phyloP scores from a whole-genome alignment of 352 stramenopile genomes.

The Pythium biforme region DNA sequence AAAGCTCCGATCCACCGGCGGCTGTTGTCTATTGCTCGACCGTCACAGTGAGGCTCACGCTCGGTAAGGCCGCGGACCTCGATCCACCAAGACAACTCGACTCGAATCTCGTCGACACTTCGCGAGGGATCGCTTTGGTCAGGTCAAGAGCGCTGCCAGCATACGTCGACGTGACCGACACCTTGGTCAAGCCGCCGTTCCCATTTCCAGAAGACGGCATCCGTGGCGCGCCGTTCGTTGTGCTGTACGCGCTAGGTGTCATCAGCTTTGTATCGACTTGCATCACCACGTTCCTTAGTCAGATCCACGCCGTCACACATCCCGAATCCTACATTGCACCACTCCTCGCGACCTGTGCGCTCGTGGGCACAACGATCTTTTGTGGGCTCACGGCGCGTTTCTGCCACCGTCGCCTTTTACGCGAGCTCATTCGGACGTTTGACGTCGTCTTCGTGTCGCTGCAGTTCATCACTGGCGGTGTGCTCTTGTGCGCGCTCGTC shows the following conservation, averaged over 20 bases:
- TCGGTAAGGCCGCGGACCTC: conserved; percentile 2
- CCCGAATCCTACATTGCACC: background rate
- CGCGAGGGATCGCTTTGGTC: conserved; percentile 6
- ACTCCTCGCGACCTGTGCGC: conserved; percentile 4
- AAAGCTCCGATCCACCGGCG: background rate
- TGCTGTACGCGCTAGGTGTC: conserved; percentile 19
- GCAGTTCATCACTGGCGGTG: conserved; percentile 12
- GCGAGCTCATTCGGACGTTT: conserved; percentile 22
- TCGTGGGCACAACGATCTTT: conserved; percentile 21
- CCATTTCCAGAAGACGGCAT: conserved; percentile 6
- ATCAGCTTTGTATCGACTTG: conserved; percentile 20
- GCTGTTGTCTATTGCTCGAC: conserved; percentile 23
- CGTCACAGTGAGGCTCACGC: conserved; percentile 19
- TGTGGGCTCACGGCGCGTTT: conserved; percentile 16
- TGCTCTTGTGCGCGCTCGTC: conserved; percentile 35
- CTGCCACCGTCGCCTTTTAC: conserved; percentile 27
- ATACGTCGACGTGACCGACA: conserved; percentile 19
- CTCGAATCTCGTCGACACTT: background rate
- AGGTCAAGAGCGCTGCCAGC: conserved; percentile 17
- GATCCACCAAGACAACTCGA: background rate
- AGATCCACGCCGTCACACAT: conserved; percentile 4
- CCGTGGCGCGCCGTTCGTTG: background rate
- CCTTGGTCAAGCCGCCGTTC: background rate
- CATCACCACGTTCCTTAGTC: conserved; percentile 15
- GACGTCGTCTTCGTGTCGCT: conserved; percentile 31